Percentiles rank a stretch among this genome's conserved stretches.
These are phyloP conservation scores for Camelina sativa DNA, from an alignment of 345 rosid genomes.

Conservation along the genomic window DNA sequence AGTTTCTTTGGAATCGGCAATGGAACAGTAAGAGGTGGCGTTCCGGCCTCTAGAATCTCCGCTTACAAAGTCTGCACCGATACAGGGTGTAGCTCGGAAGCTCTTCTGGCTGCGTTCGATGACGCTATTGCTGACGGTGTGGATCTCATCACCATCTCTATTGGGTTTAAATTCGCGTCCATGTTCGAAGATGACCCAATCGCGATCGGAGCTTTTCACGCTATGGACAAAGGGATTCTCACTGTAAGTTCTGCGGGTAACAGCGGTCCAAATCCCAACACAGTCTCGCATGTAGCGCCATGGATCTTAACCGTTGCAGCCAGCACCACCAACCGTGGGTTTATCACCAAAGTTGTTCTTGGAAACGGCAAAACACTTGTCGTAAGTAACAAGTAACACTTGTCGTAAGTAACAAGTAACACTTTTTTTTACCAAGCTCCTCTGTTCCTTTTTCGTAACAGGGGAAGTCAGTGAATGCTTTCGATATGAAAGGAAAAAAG, in stretches of 20 bases:
- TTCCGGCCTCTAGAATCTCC: constrained; percentile 56
- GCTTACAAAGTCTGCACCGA: constrained; percentile 44
- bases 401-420: neutral
- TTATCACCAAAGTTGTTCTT: constrained; percentile 47
- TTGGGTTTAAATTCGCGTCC: neutral
- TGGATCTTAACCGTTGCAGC: constrained; percentile 58
- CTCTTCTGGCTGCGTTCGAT: constrained; percentile 46
- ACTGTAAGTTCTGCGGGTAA: constrained; percentile 51
- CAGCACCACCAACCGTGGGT: constrained; percentile 50
- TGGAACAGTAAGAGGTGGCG: constrained; percentile 58
- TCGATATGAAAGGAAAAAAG: constrained; percentile 37
- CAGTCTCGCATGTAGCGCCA: constrained; percentile 41
- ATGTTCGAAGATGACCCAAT: constrained; percentile 23
- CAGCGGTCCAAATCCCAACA: constrained; percentile 18
- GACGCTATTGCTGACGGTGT: constrained; percentile 57
- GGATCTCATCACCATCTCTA: constrained; percentile 47
- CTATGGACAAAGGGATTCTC: constrained; percentile 54
- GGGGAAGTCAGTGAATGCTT: constrained; percentile 51
- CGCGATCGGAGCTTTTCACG: constrained; percentile 59
- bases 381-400: constrained; percentile 44
- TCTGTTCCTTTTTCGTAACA: constrained; percentile 3
- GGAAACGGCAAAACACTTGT: constrained; percentile 48
- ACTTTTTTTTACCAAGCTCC: neutral
- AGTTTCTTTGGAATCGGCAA: constrained; percentile 53
- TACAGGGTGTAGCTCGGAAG: neutral